A percentile compares a stretch with the other conserved stretches of the same genome.
Evolutionary conservation across 805 yeast species (phyloP).

Genomic region (Candida mattraensis): DNA sequence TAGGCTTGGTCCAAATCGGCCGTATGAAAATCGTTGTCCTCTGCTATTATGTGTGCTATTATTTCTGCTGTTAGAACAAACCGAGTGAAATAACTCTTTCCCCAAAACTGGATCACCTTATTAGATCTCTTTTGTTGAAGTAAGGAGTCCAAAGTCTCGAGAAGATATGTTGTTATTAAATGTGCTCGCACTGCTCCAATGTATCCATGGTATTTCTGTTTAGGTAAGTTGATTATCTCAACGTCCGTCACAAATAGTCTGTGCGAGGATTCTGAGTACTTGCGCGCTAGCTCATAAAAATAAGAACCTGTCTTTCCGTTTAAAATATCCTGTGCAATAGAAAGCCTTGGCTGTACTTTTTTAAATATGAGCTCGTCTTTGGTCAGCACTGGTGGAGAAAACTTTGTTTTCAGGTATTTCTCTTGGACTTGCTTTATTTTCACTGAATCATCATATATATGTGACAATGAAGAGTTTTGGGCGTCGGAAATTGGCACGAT

Average conservation of each 20-base stretch:
- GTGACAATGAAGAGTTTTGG: slow-evolving; percentile 4
- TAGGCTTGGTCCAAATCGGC: slow-evolving; percentile 44
- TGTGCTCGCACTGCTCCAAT: slow-evolving; percentile 60
- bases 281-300: slow-evolving; percentile 51
- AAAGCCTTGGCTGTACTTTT: slow-evolving; percentile 9
- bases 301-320: slow-evolving; percentile 45
- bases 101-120: slow-evolving; percentile 60
- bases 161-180: slow-evolving; percentile 45
- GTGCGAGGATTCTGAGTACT: slow-evolving; percentile 38
- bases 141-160: slow-evolving; percentile 31
- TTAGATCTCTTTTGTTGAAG: slow-evolving; percentile 36
- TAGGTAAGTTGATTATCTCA: slow-evolving; percentile 47
- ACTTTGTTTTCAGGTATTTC: slow-evolving; percentile 19
- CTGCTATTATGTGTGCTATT: slow-evolving; percentile 48
- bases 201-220: slow-evolving; percentile 56
- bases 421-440: slow-evolving; percentile 12
- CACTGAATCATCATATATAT: slow-evolving; percentile 18
- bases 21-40: slow-evolving; percentile 40
- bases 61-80: slow-evolving; percentile 67
- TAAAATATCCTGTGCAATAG: slow-evolving; percentile 22
- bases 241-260: slow-evolving; percentile 44
- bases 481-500: slow-evolving; percentile 7
- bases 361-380: slow-evolving; percentile 9
- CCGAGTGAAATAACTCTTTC: slow-evolving; percentile 50
- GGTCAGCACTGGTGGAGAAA: slow-evolving; percentile 15